These are phyloP conservation scores for Lagenidium giganteum DNA, from an alignment of 352 stramenopile species.

Conservation along the genomic window DNA sequence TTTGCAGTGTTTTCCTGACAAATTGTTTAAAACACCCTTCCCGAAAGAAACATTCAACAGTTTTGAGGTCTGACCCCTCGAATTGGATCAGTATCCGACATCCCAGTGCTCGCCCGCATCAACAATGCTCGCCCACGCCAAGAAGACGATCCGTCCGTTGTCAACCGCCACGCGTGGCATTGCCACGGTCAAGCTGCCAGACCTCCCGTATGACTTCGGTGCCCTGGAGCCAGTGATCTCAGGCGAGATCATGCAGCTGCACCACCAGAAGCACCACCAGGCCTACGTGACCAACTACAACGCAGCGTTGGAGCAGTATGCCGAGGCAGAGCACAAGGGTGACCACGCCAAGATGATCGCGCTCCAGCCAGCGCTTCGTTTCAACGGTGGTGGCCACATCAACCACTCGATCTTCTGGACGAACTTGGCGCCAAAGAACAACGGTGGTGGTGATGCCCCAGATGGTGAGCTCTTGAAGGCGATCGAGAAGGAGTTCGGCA, in stretches of 20 bases:
- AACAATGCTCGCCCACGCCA: background rate
- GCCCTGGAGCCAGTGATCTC: constrained; percentile 86
- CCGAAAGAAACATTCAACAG: too few relatives aligned
- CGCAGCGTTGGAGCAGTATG: constrained; percentile 90
- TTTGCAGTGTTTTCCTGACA: too few relatives aligned
- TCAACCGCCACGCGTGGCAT: constrained; percentile 36
- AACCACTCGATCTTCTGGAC: constrained; percentile 99
- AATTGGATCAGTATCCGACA: too few relatives aligned
- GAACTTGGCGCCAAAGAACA: constrained; percentile 84
- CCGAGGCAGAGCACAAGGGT: constrained; percentile 76
- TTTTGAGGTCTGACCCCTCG: too few relatives aligned
- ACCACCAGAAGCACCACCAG: constrained; percentile 97
- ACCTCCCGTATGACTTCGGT: constrained; percentile 85
- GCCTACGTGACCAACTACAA: constrained; percentile 97
- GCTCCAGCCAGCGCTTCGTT: constrained; percentile 92
- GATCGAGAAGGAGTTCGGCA: constrained; percentile 92
- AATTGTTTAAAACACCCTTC: too few relatives aligned
- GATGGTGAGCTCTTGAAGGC: constrained; percentile 80
- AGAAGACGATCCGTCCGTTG: too few relatives aligned
- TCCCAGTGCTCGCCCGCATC: too few relatives aligned
- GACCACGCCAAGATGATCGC: constrained; percentile 91
- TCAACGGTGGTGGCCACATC: constrained; percentile 98
- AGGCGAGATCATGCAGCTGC: constrained; percentile 90
- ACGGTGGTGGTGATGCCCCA: constrained; percentile 79
- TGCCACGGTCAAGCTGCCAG: constrained; percentile 72